Conservation (phyloP, 163 green algal species). For the Volvox carteri region DNA sequence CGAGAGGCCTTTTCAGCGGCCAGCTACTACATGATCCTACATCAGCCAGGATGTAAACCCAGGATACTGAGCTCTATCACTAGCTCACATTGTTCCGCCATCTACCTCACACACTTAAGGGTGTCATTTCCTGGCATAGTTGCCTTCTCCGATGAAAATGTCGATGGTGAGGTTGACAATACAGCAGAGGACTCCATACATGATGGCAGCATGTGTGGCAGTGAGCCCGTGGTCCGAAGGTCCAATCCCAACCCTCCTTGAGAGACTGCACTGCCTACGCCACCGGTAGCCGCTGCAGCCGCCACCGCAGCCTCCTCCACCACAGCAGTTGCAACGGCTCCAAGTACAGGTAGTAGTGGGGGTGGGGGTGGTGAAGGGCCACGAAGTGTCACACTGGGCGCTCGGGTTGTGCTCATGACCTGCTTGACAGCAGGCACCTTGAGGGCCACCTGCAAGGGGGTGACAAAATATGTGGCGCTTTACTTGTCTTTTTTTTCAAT, state of each 20-base stretch:
- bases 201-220: slow-evolving; percentile 20
- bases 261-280: background rate
- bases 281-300: slow-evolving; percentile 1
- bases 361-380: slow-evolving; percentile 27
- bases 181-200: background rate
- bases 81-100: no score
- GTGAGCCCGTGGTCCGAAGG: background rate
- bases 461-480: background rate
- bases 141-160: background rate
- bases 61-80: no score
- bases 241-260: background rate
- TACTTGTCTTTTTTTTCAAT: background rate
- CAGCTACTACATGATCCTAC: no score
- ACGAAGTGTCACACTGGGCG: background rate
- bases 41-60: no score
- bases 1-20: no score
- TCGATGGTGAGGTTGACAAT: background rate
- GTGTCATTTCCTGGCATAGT: background rate
- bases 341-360: slow-evolving; percentile 15
- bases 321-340: slow-evolving; percentile 16
- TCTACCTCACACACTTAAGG: no score
- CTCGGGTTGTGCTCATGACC: background rate
- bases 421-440: slow-evolving; percentile 20
- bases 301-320: slow-evolving; percentile 23
- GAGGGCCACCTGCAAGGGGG: background rate